Conservation (phyloP, 805 yeast species). For the Wickerhamiella domercqiae region DNA sequence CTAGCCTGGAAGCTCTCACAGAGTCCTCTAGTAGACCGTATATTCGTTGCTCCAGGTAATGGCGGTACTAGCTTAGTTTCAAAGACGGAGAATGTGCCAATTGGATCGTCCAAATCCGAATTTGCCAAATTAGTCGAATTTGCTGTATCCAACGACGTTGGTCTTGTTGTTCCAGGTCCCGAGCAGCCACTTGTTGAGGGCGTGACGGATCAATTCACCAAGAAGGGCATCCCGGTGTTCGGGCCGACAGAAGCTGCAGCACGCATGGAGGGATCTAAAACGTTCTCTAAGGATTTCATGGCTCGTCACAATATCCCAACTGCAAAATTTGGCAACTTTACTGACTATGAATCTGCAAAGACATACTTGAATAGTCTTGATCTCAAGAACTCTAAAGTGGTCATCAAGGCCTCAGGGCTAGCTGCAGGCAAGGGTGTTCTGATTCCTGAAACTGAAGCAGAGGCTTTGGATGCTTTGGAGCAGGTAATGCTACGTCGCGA, state of each 20-base stretch:
- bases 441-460: constrained; percentile 71
- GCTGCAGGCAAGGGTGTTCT: constrained; percentile 99
- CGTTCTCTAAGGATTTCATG: constrained; percentile 90
- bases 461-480: constrained; percentile 70
- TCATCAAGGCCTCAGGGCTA: constrained; percentile 91
- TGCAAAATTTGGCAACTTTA: constrained; percentile 76
- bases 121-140: constrained; percentile 58
- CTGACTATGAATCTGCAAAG: constrained; percentile 58
- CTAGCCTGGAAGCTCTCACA: constrained; percentile 80
- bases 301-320: constrained; percentile 84
- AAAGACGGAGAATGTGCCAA: constrained; percentile 56
- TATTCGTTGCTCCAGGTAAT: constrained; percentile 93
- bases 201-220: constrained; percentile 51
- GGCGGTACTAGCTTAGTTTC: constrained; percentile 54
- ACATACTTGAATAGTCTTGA: constrained; percentile 41
- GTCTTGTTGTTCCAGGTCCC: constrained; percentile 92
- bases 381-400: constrained; percentile 53
- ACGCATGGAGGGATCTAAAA: constrained; percentile 89
- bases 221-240: constrained; percentile 85
- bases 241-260: constrained; percentile 94
- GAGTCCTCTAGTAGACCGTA: constrained; percentile 51
- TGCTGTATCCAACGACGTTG: constrained; percentile 50
- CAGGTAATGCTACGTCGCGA: constrained; percentile 80
- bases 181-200: constrained; percentile 98
- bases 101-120: constrained; percentile 49